These are phyloP conservation scores for Fusarium aywerte DNA, from an alignment of 2,329 filamentous ascomycete genomes.

Conservation along the genomic window DNA sequence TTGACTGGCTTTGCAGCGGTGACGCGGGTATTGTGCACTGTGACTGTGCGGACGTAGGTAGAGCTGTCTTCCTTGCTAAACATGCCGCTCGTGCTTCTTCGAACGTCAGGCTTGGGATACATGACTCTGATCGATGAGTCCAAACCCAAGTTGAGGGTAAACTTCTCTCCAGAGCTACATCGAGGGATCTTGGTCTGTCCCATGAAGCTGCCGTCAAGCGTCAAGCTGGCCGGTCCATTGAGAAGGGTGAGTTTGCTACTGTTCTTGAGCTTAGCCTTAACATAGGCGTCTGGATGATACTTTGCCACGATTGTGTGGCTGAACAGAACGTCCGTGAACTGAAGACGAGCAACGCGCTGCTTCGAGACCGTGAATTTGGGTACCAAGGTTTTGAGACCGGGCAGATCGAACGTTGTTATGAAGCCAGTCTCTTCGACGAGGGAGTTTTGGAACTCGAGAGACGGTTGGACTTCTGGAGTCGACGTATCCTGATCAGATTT, in stretches of 20 bases:
- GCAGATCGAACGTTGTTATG: conserved; percentile 70
- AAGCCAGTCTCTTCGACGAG: conserved; percentile 68
- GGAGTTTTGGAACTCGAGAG: conserved; percentile 58
- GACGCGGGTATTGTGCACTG: conserved; percentile 62
- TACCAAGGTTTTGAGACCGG: conserved; percentile 65
- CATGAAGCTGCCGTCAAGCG: conserved; percentile 71
- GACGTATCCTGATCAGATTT: conserved; percentile 51
- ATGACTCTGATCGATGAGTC: conserved; percentile 66
- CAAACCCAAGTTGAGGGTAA: conserved; percentile 67
- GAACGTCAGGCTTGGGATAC: conserved; percentile 67
- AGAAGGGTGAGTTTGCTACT: conserved; percentile 66
- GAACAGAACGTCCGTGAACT: conserved; percentile 63
- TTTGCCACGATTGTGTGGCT: conserved; percentile 70
- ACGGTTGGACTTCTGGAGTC: conserved; percentile 46
- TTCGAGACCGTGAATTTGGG: conserved; percentile 63
- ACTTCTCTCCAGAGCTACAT: conserved; percentile 64
- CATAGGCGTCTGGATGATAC: conserved; percentile 68
- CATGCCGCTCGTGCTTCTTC: conserved; percentile 61
- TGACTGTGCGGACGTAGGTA: conserved; percentile 61
- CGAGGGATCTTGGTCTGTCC: conserved; percentile 66
- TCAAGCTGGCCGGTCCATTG: conserved; percentile 65
- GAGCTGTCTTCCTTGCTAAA: conserved; percentile 65
- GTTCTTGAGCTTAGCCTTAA: conserved; percentile 68
- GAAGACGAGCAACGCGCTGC: conserved; percentile 68
- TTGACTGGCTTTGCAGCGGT: conserved; percentile 53